Percentiles rank a stretch among this genome's conserved stretches.
These are phyloP conservation scores for Ambrosia artemisiifolia DNA, from an alignment of 129 eudicot species.

Conservation along the genomic window DNA sequence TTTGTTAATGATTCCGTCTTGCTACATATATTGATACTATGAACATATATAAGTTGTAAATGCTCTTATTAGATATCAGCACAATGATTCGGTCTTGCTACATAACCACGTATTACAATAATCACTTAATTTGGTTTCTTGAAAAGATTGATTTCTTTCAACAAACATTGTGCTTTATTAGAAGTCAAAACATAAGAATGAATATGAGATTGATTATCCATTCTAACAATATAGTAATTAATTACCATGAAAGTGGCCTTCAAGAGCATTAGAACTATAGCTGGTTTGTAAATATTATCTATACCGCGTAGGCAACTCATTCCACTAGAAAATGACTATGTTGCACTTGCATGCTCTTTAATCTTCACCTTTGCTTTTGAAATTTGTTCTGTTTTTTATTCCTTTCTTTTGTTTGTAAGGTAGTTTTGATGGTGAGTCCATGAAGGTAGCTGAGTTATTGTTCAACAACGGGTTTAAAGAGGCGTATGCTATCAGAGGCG, in stretches of 20 bases:
- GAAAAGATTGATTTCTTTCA: background rate
- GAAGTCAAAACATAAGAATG: background rate
- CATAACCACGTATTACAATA: background rate
- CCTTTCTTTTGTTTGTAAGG: conserved; percentile 72
- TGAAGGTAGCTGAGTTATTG: conserved; percentile 79
- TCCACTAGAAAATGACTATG: conserved; percentile 2
- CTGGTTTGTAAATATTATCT: background rate
- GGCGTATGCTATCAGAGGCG: conserved; percentile 90
- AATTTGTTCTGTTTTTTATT: conserved; percentile 30
- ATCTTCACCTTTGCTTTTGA: background rate
- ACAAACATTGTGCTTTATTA: background rate
- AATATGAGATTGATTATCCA: background rate
- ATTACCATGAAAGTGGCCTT: background rate
- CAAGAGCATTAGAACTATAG: background rate
- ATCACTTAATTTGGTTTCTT: background rate
- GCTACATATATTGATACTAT: no score
- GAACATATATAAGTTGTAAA: background rate
- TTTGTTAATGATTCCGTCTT: no score
- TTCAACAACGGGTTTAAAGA: conserved; percentile 83
- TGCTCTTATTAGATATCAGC: background rate
- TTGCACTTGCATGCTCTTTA: background rate
- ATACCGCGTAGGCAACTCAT: background rate
- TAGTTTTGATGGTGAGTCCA: conserved; percentile 95
- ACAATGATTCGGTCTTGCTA: background rate
- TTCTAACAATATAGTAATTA: background rate